Conservation (phyloP, 305 asterid species). For the Solanum hybrid region DNA sequence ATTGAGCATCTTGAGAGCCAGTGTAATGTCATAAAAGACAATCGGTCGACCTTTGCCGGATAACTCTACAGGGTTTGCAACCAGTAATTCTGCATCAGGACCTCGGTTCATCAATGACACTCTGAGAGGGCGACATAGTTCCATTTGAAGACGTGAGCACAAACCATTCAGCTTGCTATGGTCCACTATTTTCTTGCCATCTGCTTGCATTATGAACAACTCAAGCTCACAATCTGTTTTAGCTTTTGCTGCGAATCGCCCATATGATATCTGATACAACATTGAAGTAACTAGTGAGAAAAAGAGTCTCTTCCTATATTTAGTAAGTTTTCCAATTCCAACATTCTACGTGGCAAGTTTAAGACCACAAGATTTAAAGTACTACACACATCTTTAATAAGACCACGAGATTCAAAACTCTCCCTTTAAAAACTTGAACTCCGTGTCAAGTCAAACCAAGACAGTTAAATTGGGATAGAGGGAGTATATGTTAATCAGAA, state of each 20-base stretch:
- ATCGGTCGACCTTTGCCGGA: conserved; percentile 76
- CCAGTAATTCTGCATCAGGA: conserved; percentile 76
- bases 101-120: conserved; percentile 69
- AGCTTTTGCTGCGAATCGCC: conserved; percentile 50
- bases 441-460: neutral
- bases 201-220: conserved; percentile 75
- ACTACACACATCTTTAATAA: neutral
- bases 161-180: conserved; percentile 45
- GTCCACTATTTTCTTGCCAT: conserved; percentile 78
- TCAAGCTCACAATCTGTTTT: conserved; percentile 61
- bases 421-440: neutral
- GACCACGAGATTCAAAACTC: neutral
- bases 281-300: neutral
- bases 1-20: conserved; percentile 69
- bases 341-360: neutral
- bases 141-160: conserved; percentile 51
- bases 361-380: neutral
- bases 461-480: neutral
- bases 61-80: conserved; percentile 66
- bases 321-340: neutral
- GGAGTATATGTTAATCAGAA: neutral
- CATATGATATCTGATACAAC: conserved; percentile 58
- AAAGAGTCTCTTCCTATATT: neutral
- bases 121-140: conserved; percentile 69
- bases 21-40: conserved; percentile 71